Conservation (phyloP, 148 eudicot species). For the Heliosperma pusillum region DNA sequence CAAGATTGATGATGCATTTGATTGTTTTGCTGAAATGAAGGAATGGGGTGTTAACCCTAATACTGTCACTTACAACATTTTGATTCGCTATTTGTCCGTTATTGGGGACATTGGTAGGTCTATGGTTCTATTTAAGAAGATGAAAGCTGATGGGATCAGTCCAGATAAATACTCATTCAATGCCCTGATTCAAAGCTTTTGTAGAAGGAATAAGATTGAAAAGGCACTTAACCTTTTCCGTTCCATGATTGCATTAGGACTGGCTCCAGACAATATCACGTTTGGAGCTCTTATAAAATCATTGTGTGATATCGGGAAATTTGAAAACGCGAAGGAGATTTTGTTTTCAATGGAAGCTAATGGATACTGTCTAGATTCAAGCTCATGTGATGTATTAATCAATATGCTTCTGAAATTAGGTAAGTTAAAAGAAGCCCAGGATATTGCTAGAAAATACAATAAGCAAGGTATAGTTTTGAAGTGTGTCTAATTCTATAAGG, state of each 20-base stretch:
- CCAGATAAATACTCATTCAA: conserved; percentile 83
- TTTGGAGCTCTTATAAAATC: conserved; percentile 68
- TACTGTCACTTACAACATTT: conserved; percentile 65
- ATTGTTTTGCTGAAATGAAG: conserved; percentile 74
- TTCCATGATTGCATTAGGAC: conserved; percentile 62
- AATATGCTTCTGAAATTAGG: conserved; percentile 48
- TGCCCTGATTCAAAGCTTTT: conserved; percentile 69
- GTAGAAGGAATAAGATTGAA: conserved; percentile 60
- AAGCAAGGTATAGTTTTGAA: conserved; percentile 36
- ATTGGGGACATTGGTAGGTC: conserved; percentile 62
- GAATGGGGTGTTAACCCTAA: conserved; percentile 84
- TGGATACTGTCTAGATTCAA: conserved; percentile 65
- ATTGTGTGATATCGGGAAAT: conserved; percentile 58
- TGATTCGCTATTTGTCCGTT: conserved; percentile 66
- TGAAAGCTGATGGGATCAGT: conserved; percentile 60
- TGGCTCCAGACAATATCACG: conserved; percentile 65
- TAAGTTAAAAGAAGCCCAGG: conserved; percentile 46
- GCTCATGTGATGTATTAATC: conserved; percentile 49
- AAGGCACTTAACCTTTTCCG: conserved; percentile 63
- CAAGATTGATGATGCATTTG: conserved; percentile 71
- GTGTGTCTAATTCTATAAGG: conserved; percentile 6
- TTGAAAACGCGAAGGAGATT: conserved; percentile 55
- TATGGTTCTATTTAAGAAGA: conserved; percentile 53
- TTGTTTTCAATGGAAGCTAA: conserved; percentile 67
- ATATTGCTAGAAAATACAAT: conserved; percentile 42